Evolutionary conservation across 257 asterid species (phyloP).

Genomic region (Nemophila menziesii): DNA sequence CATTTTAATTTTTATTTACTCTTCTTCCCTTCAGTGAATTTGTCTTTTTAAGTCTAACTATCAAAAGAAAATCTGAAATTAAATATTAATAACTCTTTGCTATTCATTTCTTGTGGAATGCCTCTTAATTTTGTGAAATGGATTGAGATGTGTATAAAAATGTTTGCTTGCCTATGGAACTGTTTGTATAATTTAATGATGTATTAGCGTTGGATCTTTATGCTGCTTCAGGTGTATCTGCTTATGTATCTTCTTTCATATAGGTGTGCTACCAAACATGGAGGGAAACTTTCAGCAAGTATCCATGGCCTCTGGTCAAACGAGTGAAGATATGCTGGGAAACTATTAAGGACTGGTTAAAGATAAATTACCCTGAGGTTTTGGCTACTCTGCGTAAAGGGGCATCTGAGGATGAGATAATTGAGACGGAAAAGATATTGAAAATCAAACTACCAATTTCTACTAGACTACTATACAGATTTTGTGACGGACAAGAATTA

Average conservation of each 20-base stretch:
- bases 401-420: slow-evolving; percentile 59
- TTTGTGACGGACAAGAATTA: slow-evolving; percentile 74
- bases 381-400: slow-evolving; percentile 65
- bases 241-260: slow-evolving; percentile 8
- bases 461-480: slow-evolving; percentile 67
- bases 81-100: neutral
- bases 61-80: neutral
- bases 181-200: too few relatives aligned
- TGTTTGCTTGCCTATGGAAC: too few relatives aligned
- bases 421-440: slow-evolving; percentile 43
- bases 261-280: slow-evolving; percentile 71
- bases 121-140: neutral
- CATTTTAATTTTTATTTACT: neutral
- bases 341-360: slow-evolving; percentile 52
- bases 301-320: slow-evolving; percentile 82
- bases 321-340: slow-evolving; percentile 67
- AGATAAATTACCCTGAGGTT: slow-evolving; percentile 55
- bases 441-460: slow-evolving; percentile 77
- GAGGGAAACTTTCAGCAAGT: slow-evolving; percentile 57
- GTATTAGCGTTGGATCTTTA: too few relatives aligned
- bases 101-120: neutral
- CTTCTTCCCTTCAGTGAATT: neutral
- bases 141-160: too few relatives aligned
- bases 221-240: neutral
- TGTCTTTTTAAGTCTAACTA: neutral